phyloP scores from a whole-genome alignment of 2,329 filamentous ascomycete genomes.

The Sporothrix mexicana region DNA sequence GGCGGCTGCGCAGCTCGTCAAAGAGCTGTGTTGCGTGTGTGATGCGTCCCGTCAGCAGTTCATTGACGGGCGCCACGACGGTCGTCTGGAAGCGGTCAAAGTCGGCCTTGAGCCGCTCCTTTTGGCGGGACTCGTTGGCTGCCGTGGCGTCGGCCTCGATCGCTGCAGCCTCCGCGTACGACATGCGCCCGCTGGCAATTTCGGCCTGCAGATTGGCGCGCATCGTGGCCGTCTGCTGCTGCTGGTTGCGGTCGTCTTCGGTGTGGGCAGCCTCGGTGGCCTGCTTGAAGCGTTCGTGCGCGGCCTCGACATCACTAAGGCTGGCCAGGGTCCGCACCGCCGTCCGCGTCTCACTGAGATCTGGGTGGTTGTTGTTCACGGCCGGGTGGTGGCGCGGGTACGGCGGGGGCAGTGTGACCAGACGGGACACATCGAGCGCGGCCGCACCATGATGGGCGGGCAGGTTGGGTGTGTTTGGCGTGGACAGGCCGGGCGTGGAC shows the following conservation, averaged over 20 bases:
- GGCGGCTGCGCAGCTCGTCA: constrained; percentile 70
- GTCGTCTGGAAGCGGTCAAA: constrained; percentile 84
- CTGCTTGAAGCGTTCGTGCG: constrained; percentile 65
- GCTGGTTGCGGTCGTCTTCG: constrained; percentile 57
- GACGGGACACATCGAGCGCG: constrained; percentile 81
- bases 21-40: constrained; percentile 77
- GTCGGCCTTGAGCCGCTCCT: constrained; percentile 75
- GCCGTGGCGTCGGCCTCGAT: constrained; percentile 80
- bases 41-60: constrained; percentile 77
- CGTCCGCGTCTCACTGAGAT: constrained; percentile 77
- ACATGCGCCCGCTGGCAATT: constrained; percentile 77
- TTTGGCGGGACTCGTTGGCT: constrained; percentile 72
- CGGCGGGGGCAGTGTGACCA: constrained; percentile 90
- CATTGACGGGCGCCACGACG: constrained; percentile 84
- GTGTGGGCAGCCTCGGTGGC: constrained; percentile 65
- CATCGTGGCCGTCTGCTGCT: constrained; percentile 66
- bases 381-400: constrained; percentile 95
- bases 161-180: constrained; percentile 80
- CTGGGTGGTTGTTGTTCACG: constrained; percentile 93
- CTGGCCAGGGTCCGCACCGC: constrained; percentile 76
- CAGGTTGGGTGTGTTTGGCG: constrained; percentile 54
- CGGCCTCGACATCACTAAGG: constrained; percentile 71
- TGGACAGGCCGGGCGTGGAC: constrained; percentile 39
- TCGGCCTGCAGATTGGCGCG: constrained; percentile 78
- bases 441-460: constrained; percentile 46